Percentiles rank a stretch among this genome's conserved stretches.
Conservation (phyloP, 2,329 filamentous ascomycete genomes). For the Fusarium torreyae region DNA sequence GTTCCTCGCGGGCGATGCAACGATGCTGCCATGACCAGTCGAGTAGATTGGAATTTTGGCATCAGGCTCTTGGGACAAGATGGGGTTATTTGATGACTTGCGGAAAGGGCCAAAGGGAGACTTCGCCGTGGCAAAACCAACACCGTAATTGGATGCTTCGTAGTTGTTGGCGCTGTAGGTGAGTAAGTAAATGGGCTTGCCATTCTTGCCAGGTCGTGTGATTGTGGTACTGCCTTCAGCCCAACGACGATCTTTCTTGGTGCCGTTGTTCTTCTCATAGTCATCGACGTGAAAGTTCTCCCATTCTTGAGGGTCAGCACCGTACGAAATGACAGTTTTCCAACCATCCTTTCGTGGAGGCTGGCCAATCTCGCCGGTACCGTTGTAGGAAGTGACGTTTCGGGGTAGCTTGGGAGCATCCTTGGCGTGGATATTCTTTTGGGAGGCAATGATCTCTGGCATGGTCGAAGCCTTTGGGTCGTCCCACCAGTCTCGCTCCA, state of each 20-base stretch:
- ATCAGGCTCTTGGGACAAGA: conserved; percentile 52
- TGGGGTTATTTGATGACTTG: conserved; percentile 53
- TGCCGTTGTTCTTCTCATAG: conserved; percentile 53
- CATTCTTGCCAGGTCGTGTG: conserved; percentile 38
- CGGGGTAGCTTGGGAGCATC: conserved; percentile 47
- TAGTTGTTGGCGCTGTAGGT: conserved; percentile 54
- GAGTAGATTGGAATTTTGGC: conserved; percentile 52
- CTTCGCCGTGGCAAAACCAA: conserved; percentile 54
- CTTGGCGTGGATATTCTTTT: conserved; percentile 50
- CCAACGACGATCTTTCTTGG: conserved; percentile 56
- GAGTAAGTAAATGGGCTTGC: conserved; percentile 50
- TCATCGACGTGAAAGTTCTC: conserved; percentile 56
- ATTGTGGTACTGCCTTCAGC: conserved; percentile 56
- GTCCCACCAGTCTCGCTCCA: conserved; percentile 56
- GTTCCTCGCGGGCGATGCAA: conserved; percentile 50
- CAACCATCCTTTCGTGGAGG: conserved; percentile 56
- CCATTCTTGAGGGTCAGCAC: conserved; percentile 54
- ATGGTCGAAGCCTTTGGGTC: conserved; percentile 54
- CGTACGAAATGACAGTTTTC: conserved; percentile 56
- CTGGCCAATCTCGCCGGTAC: conserved; percentile 53
- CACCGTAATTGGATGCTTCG: conserved; percentile 57
- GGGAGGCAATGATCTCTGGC: conserved; percentile 52
- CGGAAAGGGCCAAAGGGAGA: conserved; percentile 54
- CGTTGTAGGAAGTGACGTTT: conserved; percentile 55
- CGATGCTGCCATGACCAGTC: conserved; percentile 55